Evolutionary conservation across 768 basidiomycete species (phyloP), one percentile per base, ranked within the genome.

Genomic region (Tricholoma furcatifolium): DNA sequence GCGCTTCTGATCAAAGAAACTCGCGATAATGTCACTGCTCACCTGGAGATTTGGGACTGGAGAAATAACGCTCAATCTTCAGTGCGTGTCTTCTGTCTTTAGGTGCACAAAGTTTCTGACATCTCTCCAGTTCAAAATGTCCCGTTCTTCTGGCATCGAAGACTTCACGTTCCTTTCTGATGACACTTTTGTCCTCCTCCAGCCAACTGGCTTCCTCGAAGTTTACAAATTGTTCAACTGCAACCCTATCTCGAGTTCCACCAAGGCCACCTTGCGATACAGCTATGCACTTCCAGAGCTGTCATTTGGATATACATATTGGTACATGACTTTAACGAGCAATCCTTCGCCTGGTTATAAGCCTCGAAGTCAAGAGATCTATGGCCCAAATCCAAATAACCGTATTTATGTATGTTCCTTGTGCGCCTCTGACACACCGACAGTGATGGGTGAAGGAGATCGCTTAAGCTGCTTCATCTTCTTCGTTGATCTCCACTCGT

Each of bases 1-100:
- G 76, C 76, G 12, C 69, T 81, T 15, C 67, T 81, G 10, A 72
- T 79, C 21, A 79, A 79, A 56, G 78, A 79, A 55, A 68, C 74
- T 2, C 63, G 73, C 23, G 70, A 73, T 21, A 68, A 65, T 36
- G 55, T 67, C 23, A 73, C 70, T 10, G 77, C 76, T 2, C 75
- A 76, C 59, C 63, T 82, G 20, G 73, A 79, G 60, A 75, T 81
- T 21, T 81, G 77, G 75, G 77, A 78, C 52, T 81, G 79, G 80
- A 68, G 70, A 23, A 55, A 67, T 52, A 69, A 66, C 12, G 68
- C 73, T 10, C 58, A 69, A 36, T 62, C 64, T 56, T 78, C 76
- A n/a, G 79, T 79, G 52, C 17, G 76, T 67, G 12, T 21, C 24
- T 30, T 49, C 18, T 51, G 44, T 34, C 42, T 36, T 39, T 50